Evolutionary conservation across 1,284 basidiomycete genomes (phyloP), one percentile per base, ranked within the genome.

Genomic region (Naganishia liquefaciens): DNA sequence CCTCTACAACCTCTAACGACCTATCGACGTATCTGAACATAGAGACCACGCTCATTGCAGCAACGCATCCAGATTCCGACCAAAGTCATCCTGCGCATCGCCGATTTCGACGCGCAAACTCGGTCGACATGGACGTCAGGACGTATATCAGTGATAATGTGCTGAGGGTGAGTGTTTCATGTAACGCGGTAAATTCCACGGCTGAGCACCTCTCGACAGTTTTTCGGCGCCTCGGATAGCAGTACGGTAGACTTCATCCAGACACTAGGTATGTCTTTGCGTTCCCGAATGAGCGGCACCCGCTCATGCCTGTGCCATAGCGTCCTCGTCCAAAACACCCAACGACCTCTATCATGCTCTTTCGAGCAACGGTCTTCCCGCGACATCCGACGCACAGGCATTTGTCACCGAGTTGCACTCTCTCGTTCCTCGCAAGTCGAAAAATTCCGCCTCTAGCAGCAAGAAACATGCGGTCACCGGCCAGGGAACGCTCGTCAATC

Each of bases 141-240:
- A 83, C 87, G 70, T 94, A 89, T 78, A 88, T 93, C 70, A 88
- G 87, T 77, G 91, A 94, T 81, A 91, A 92, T 80, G 86, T 87
- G 66, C 84, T 93, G 64, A 83, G 84, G 69, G 90, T 91, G 73
- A 74, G 87, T 81, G 46, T 19, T 28, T n/a, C 39, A 21, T 25
- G 3, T 17, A 2, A 33, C 44, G 39, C 3, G 13, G 27, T 30
- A 17, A n/a, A 11, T 23, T 27, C 7, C 30, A 54, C 61, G 25
- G 55, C 53, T 47, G 54, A 69, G 69, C 44, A 70, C 66, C 23
- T 11, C 5, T 30, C 19, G 19, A 37, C 11, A 39, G 67, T 83
- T 92, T 68, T 88, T 93, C 71, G 89, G 88, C 64, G 84, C 90
- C 50, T 86, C 91, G 21, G 89, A 93, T 79, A 83, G 84, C 68